Evolutionary conservation across 371 early-diverging fungal species (phyloP).

Genomic region (Mucor piriformis): DNA sequence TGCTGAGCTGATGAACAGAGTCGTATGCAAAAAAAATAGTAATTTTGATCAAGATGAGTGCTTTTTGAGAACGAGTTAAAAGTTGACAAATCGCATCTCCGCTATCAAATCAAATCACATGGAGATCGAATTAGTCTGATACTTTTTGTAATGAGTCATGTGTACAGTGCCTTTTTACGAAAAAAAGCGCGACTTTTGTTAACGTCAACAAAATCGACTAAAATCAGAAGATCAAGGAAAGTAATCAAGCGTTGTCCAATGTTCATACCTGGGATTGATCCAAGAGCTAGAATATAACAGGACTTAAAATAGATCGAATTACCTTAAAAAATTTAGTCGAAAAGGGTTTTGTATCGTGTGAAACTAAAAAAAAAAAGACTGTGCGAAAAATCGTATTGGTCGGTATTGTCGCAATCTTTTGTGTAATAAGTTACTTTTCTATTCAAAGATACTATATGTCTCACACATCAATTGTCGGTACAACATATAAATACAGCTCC

Average conservation of each 20-base stretch:
- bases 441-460: too few species aligned
- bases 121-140: not conserved
- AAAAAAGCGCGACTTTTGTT: not conserved
- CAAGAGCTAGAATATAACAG: not conserved
- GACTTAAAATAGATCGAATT: slow-evolving; percentile 18
- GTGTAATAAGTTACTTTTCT: too few species aligned
- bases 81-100: not conserved
- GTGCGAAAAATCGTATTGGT: slow-evolving; percentile 12
- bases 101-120: slow-evolving; percentile 4
- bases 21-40: too few species aligned
- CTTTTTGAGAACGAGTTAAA: not conserved
- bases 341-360: slow-evolving; percentile 17
- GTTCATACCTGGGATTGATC: too few species aligned
- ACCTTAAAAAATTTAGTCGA: slow-evolving; percentile 3
- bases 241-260: too few species aligned
- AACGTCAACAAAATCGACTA: too few species aligned
- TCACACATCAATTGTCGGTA: too few species aligned
- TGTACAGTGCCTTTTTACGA: not conserved
- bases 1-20: too few species aligned
- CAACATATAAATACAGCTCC: not conserved
- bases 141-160: slow-evolving; percentile 13
- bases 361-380: slow-evolving; percentile 9
- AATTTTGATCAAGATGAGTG: too few species aligned
- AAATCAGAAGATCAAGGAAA: too few species aligned
- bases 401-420: too few species aligned